A percentile compares a stretch with the other conserved stretches of the same genome.
These are phyloP conservation scores for Eucalyptus cloeziana DNA, from an alignment of 345 rosid genomes.

Conservation along the genomic window DNA sequence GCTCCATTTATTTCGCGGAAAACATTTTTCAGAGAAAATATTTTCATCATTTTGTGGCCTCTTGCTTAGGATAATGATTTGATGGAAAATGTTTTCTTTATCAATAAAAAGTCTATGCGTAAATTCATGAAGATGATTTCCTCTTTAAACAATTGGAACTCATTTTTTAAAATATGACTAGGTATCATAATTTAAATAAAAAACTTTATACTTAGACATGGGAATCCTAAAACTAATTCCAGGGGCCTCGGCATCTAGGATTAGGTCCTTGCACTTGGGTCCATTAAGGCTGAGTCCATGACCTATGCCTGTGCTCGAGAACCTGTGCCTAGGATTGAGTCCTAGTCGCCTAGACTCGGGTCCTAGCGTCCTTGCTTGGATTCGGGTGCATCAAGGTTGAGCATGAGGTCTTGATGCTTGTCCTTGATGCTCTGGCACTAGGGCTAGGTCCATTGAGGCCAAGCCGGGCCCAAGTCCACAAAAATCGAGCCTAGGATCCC, in stretches of 20 bases:
- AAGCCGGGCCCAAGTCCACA: neutral
- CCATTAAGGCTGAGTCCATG: neutral
- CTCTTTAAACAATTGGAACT: too few species aligned
- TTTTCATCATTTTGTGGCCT: neutral
- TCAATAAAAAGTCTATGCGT: rapidly evolving
- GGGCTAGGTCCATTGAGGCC: neutral
- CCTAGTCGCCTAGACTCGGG: neutral
- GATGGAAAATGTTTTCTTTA: rapidly evolving
- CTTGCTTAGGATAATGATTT: too few species aligned
- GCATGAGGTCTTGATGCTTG: neutral
- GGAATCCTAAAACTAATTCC: too few species aligned
- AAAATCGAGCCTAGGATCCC: neutral
- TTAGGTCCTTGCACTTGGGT: neutral
- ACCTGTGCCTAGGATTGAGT: neutral
- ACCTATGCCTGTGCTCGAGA: rapidly evolving
- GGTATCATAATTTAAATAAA: neutral
- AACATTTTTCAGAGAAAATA: rapidly evolving
- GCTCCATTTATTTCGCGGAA: rapidly evolving
- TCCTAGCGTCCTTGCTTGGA: neutral
- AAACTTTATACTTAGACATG: neutral
- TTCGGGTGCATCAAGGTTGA: rapidly evolving
- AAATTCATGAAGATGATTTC: neutral
- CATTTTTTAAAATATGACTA: too few species aligned
- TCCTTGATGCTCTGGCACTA: neutral
- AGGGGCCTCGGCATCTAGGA: rapidly evolving